A percentile compares a stretch with the other conserved stretches of the same genome.
phyloP scores from a whole-genome alignment of 2,329 filamentous ascomycete genomes.

The Fusarium miscanthi region DNA sequence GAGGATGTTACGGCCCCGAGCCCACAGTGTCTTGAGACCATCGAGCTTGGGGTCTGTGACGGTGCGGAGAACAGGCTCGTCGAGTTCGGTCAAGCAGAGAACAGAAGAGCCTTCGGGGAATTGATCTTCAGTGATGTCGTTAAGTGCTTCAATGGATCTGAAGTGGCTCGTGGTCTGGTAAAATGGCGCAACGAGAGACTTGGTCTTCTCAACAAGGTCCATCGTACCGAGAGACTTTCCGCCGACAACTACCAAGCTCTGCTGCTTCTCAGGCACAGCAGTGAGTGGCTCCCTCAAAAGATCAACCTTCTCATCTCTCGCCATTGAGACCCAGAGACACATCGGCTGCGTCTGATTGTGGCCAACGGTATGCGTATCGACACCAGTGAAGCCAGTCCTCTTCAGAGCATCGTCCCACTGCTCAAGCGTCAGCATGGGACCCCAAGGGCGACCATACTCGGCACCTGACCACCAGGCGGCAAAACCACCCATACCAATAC shows the following conservation, averaged over 20 bases:
- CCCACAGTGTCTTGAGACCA: neutral
- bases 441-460: slow-evolving; percentile 9
- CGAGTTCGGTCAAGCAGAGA: neutral
- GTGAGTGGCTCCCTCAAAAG: neutral
- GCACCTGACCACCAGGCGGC: slow-evolving; percentile 27
- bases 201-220: slow-evolving; percentile 1
- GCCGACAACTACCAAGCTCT: neutral
- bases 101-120: neutral
- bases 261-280: neutral
- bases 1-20: neutral
- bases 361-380: slow-evolving; percentile 9
- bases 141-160: neutral
- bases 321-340: slow-evolving; percentile 10
- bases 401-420: slow-evolving; percentile 23
- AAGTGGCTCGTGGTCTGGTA: neutral
- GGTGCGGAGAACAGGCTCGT: neutral
- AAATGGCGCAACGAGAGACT: neutral
- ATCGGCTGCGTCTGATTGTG: slow-evolving; percentile 9
- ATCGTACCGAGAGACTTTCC: neutral
- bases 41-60: neutral
- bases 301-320: neutral
- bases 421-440: slow-evolving; percentile 6
- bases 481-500: slow-evolving; percentile 5
- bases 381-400: slow-evolving; percentile 15
- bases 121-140: neutral